Evolutionary conservation across 805 yeast species (phyloP), one percentile per base, ranked within the genome.

Genomic region (Wickerhamiella spandovensis): DNA sequence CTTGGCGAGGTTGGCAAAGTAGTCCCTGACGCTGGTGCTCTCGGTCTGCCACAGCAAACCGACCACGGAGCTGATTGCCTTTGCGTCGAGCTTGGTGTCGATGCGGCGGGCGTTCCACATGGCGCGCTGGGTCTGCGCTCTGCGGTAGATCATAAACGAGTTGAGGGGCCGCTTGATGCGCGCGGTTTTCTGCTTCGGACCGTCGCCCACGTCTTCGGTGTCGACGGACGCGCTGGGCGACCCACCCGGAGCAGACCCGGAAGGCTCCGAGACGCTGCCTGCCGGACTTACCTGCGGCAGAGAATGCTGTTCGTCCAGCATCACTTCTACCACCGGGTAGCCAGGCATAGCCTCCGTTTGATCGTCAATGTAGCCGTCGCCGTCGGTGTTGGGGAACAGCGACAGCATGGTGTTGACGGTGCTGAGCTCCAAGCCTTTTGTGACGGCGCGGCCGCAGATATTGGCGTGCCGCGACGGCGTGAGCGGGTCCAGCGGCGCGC

Each of bases 41-140:
- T 73, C 77, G 1, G 75, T 70, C 43, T 67, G 61, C 77, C 77
- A 73, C 59, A 73, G 56, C 42, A 71, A 61, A 1, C 77, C 70
- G 39, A 72, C 70, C 24, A 70, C 64, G 44, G 71, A 72, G 18
- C 69, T 66, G 48, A 72, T 62, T 28, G 63, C 52, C 54, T 70
- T 74, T 50, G 72, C 73, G 53, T 72, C 69, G 48, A 71, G 62
- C 55, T 65, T 67, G 52, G 58, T 55, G 43, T 55, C 58, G 48
- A 51, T 50, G 43, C 59, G 54, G 37, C 58, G 52, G 15, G 63
- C 61, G 43, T 63, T 58, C 5, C 64, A 58, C 51, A 67, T 61
- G 17, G 72, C 70, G 10, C 67, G 67, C 53, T 69, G 71, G 17
- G 72, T 68, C 66, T 72, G 69, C 5, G 70, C 56, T 20, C 70